Conservation (phyloP, 2,329 filamentous ascomycete genomes). For the Claviceps arundinis region DNA sequence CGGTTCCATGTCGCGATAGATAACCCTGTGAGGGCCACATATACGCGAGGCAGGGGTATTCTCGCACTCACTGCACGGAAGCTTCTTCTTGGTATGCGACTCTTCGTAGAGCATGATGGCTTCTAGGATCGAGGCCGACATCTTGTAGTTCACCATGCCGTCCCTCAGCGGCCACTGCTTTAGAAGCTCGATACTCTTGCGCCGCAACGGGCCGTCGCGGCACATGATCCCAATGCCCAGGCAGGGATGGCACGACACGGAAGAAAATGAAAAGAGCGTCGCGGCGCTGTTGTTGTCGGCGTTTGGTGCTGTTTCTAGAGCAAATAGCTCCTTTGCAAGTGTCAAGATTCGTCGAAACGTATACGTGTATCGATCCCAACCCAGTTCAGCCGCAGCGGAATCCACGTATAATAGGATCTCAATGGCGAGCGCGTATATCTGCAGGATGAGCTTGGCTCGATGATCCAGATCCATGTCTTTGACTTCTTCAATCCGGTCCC, state of each 20-base stretch:
- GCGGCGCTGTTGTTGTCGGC: background rate
- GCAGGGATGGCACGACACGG: background rate
- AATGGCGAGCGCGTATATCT: conserved; percentile 1
- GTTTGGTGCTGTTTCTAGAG: background rate
- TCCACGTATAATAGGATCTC: background rate
- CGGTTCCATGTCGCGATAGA: conserved; percentile 1
- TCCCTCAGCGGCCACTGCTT: conserved; percentile 1
- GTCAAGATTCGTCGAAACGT: background rate
- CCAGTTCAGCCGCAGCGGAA: background rate
- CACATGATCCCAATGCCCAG: conserved; percentile 1
- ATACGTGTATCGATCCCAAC: conserved; percentile 4
- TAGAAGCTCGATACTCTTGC: background rate
- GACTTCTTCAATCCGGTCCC: conserved; percentile 2
- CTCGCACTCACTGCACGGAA: background rate
- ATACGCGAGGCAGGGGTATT: background rate
- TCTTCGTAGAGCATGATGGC: conserved; percentile 1
- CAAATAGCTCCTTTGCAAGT: conserved; percentile 1
- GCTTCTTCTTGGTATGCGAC: background rate
- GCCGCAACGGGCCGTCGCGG: background rate
- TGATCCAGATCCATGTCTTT: background rate
- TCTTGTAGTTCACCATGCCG: conserved; percentile 4
- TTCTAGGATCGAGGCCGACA: background rate
- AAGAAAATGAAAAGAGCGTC: conserved; percentile 1
- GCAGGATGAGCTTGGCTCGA: conserved; percentile 1
- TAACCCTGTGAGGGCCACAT: background rate